Evolutionary conservation across 345 rosid genomes (phyloP), one percentile per base, ranked within the genome.

Genomic region (Eucalyptus tenuipes): DNA sequence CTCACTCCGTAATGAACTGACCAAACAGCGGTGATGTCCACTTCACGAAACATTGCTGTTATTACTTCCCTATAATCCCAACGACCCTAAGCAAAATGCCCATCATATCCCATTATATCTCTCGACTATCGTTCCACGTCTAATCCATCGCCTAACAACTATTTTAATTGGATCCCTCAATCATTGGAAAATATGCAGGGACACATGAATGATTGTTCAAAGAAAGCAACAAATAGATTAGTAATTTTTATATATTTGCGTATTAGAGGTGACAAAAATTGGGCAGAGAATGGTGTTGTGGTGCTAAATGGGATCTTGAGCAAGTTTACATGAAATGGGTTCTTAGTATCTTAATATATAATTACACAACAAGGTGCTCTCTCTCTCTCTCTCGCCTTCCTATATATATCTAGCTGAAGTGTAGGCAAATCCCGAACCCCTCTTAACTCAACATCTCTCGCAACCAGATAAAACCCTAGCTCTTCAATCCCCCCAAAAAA

Each of bases 401-500:
- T 75, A 6, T 75, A 71, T 33, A 75, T 75, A 75, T 75, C 12
- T 40, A 2, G 16, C 47, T 75, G 8, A 75, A 75, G 5, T 6
- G 40, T 33, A 68, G 81, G 81, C 81, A 33, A 33, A 68, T 17
- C 24, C 22, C 24, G 29, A 40, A 40, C 84, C 47, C 29, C 84
- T 40, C 84, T 37, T 20, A 40, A 71, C 81, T 71, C 45, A 33
- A 40, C 47, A 40, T 75, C 84, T 20, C 84, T 40, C 84, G 20
- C 84, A 20, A 40, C 84, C 31, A 48, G 87, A 92, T 89, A 92
- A 91, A 91, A 90, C 91, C 91, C 91, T 89, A 88, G 88, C 90
- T 90, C 87, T 87, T 88, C 90, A 87, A 90, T 89, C 87, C 42
- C 52, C 33, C 40, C 55, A 24, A 86, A 20, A 40, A 47, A 24